A percentile compares a stretch with the other conserved stretches of the same genome.
Evolutionary conservation across 768 basidiomycete genomes (phyloP).

Genomic region (Cyathus striatus): DNA sequence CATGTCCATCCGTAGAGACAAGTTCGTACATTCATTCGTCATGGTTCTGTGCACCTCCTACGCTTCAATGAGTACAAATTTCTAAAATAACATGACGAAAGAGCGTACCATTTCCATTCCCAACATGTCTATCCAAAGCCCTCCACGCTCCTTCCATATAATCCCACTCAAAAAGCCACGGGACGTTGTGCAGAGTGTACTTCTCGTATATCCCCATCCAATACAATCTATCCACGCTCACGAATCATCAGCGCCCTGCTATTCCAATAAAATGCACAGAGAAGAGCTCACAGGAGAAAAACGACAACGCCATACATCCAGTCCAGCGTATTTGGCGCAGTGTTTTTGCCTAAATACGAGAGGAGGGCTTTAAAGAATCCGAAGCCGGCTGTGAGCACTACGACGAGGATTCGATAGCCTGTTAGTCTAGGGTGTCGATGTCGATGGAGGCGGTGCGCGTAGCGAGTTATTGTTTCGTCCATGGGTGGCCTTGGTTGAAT

Average conservation of each 20-base stretch:
- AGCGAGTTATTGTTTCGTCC: no score
- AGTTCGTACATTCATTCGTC: no score
- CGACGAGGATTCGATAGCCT: conserved; percentile 17
- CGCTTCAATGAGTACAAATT: no score
- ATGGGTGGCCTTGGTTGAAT: no score
- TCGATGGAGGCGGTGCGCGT: no score
- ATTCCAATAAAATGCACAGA: not conserved
- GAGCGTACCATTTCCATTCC: no score
- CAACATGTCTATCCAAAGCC: no score
- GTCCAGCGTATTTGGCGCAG: conserved; percentile 19
- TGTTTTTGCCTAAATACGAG: conserved; percentile 19
- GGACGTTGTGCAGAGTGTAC: conserved; percentile 13
- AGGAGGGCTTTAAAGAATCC: conserved; percentile 18
- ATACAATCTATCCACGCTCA: conserved; percentile 12
- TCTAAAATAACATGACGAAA: no score
- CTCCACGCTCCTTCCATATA: no score
- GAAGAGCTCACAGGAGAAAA: conserved; percentile 16
- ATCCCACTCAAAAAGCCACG: conserved; percentile 20
- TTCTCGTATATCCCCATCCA: conserved; percentile 23
- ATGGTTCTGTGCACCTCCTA: no score
- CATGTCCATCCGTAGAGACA: no score
- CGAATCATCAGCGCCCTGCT: not conserved
- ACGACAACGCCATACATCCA: conserved; percentile 22
- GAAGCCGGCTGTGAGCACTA: conserved; percentile 15
- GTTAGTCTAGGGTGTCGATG: conserved; percentile 10